Evolutionary conservation across 257 asterid genomes (phyloP), one percentile per base, ranked within the genome.

Genomic region (Coffea eugenioides): DNA sequence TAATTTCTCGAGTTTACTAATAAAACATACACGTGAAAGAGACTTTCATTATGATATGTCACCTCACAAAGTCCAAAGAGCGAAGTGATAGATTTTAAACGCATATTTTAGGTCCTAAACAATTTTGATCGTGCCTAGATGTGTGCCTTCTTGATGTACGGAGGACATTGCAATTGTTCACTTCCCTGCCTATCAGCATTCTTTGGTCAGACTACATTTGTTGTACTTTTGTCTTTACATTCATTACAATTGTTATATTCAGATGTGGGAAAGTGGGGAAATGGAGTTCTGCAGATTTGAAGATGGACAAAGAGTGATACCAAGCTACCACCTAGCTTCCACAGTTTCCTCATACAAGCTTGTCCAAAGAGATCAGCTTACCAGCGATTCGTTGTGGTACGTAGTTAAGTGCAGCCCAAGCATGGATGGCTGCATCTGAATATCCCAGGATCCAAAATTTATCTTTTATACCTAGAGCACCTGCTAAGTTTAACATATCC

Each of bases 381-480:
- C 98, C 97, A 71, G 95, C 93, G 86, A 94, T 83, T 79, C 88
- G 88, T 18, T 87, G 82, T 6, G 98, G 90, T 79, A 93, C 87
- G 86, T 87, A 90, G 78, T 90, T 89, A 8, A 95, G 87, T 77
- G 99, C 97, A 82, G 97, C 97, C 99, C 97, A 92, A 84, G 93
- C 92, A 72, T 95, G 98, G 76, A 93, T 65, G 1, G 97, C 89
- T 80, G 92, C 99, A 81, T 87, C 90, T 0, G 97, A 95, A 81
- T 87, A 89, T 48, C 97, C 98, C 80, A 90, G 69, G 71, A 93
- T 87, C 99, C 99, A 95, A 85, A 95, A 93, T 77, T 90, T 95
- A 64, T 89, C 93, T 74, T 79, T 84, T 0, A 95, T 87, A 59
- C 92, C 93, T 2, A 89, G 41, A 21, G 87, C 84, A 74, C 91